Evolutionary conservation across 192 early-diverging fungal species (phyloP).

Genomic region (Coemansia aciculifera): DNA sequence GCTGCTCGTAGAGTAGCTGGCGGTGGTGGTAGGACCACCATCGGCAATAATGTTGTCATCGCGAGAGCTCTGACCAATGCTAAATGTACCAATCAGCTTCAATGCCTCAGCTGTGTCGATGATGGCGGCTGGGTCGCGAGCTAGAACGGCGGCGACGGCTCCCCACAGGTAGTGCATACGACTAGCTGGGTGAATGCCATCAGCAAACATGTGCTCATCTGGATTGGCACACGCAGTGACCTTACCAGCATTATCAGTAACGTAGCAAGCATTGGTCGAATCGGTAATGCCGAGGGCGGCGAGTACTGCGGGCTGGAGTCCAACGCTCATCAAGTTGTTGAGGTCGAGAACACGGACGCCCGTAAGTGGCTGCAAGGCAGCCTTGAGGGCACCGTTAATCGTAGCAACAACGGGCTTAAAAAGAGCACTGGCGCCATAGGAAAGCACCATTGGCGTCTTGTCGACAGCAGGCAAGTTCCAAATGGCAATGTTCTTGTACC

Average conservation of each 20-base stretch:
- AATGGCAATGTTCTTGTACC: slow-evolving; percentile 47
- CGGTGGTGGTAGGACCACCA: slow-evolving; percentile 12
- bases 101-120: slow-evolving; percentile 25
- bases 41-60: slow-evolving; percentile 40
- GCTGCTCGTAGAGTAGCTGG: slow-evolving; percentile 13
- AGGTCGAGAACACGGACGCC: slow-evolving; percentile 36
- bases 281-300: slow-evolving; percentile 33
- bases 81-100: slow-evolving; percentile 13
- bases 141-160: slow-evolving; percentile 33
- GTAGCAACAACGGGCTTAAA: slow-evolving; percentile 16
- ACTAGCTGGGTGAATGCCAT: slow-evolving; percentile 41
- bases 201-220: slow-evolving; percentile 48
- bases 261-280: slow-evolving; percentile 29
- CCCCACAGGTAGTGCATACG: slow-evolving; percentile 55
- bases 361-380: slow-evolving; percentile 10
- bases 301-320: slow-evolving; percentile 24
- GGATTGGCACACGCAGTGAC: slow-evolving; percentile 39
- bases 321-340: slow-evolving; percentile 25
- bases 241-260: slow-evolving; percentile 12
- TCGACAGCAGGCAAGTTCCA: slow-evolving; percentile 49
- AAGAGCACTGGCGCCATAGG: slow-evolving; percentile 9
- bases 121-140: slow-evolving; percentile 24
- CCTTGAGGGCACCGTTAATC: slow-evolving; percentile 27
- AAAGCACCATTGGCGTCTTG: slow-evolving; percentile 24
- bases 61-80: slow-evolving; percentile 34